Base-by-base conservation (phyloP, 1,284 basidiomycete genomes). In the Phenoliferia sp. region DNA sequence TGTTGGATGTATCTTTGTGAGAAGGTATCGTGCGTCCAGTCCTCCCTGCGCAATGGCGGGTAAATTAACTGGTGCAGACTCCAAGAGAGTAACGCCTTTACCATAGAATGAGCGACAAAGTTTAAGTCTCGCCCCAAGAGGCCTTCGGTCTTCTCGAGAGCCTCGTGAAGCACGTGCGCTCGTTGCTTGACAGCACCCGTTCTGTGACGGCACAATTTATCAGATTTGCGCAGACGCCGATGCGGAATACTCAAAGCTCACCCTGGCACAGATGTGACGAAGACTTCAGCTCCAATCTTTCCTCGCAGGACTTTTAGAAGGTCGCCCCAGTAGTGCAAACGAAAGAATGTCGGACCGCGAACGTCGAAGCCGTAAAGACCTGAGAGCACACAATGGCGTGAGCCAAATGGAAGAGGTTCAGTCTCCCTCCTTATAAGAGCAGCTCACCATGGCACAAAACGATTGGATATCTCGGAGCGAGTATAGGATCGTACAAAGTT, bases 81-180 rank as follows among this genome's bases (percentile, higher is more conserved):
- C 26, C 12, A 22, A 1, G n/a, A 33, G 17, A 1, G 28, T 32
- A 22, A 1, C 15, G 15, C 4, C 35, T 80, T 72, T 26, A 82
- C 85, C 96, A 99, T 99, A 26, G 91, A 94, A 78, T 99, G 96
- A 0, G 92, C 96, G 57, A 99, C 83, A 76, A 99, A 88, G 79
- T 99, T 99, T 76, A 98, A 79, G 63, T 86, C 89, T 75, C 85
- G 85, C 59, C 86, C 92, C 58, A 81, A 82, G 6, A 80, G 70
- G 15, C 72, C 74, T 1, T 88, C 87, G 62, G 85, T 88, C 33
- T 83, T 78, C 68, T 86, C 82, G 15, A 99, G 84, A 71, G 90
- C 87, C 29, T 84, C 81, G 79, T 99, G 85, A 71, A 99, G 83
- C 59, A 85, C 84, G 67, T 88, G 84, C 0, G 94, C 90, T 17